Percentiles rank a stretch among this genome's conserved stretches.
phyloP scores from a whole-genome alignment of 805 yeast genomes.

The Nakazawaea molendinolei region DNA sequence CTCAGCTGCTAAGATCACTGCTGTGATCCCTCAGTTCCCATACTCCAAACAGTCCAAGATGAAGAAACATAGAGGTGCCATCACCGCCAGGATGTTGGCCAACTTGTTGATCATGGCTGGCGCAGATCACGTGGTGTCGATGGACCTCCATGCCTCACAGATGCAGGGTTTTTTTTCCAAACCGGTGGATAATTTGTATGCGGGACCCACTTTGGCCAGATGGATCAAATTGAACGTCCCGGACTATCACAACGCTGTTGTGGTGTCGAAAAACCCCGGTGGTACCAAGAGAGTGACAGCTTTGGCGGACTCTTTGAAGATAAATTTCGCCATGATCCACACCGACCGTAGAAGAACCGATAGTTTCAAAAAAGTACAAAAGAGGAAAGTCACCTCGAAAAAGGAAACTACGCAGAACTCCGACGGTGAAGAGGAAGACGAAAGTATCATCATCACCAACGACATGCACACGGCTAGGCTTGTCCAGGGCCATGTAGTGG shows the following conservation, averaged over 20 bases:
- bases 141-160: constrained; percentile 95
- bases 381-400: constrained; percentile 9
- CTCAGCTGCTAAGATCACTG: constrained; percentile 94
- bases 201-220: constrained; percentile 92
- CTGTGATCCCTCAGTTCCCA: constrained; percentile 96
- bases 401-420: constrained; percentile 7
- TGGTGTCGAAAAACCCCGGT: constrained; percentile 98
- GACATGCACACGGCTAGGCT: constrained; percentile 94
- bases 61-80: constrained; percentile 99
- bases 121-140: constrained; percentile 95
- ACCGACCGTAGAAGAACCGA: constrained; percentile 94
- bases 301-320: constrained; percentile 91
- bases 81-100: constrained; percentile 97
- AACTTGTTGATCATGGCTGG: constrained; percentile 96
- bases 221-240: constrained; percentile 92
- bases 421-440: constrained; percentile 51
- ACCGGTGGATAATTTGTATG: constrained; percentile 94
- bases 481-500: constrained; percentile 94
- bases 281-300: constrained; percentile 98
- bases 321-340: constrained; percentile 98
- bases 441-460: constrained; percentile 61
- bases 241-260: constrained; percentile 83
- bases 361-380: constrained; percentile 27
- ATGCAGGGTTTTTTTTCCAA: constrained; percentile 98
- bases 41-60: constrained; percentile 95